Conservation (phyloP, 2,329 filamentous ascomycete genomes). For the Colletotrichum liaoningense region DNA sequence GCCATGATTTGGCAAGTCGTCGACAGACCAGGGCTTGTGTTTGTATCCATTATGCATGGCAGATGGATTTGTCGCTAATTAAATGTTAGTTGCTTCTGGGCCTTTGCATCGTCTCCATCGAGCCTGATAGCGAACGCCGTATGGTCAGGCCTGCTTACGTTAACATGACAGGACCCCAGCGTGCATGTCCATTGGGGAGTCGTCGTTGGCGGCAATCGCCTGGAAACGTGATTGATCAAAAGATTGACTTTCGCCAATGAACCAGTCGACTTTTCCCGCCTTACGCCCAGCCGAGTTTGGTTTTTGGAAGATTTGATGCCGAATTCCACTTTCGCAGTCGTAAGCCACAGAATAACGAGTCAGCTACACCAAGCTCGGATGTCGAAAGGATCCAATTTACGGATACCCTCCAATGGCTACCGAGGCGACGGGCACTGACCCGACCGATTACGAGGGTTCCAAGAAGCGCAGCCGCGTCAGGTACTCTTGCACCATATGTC, state of each 20-base stretch:
- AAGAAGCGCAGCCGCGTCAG: slow-evolving; percentile 46
- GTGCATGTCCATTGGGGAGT: background rate
- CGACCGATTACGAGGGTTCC: slow-evolving; percentile 28
- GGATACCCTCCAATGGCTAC: background rate
- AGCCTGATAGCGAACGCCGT: background rate
- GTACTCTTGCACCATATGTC: slow-evolving; percentile 47
- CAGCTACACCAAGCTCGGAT: background rate
- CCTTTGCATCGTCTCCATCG: background rate
- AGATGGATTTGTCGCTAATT: background rate
- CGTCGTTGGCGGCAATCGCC: background rate
- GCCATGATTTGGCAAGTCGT: background rate
- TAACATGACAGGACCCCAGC: background rate
- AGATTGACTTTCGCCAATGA: background rate
- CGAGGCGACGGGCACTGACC: slow-evolving; percentile 52
- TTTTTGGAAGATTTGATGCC: background rate
- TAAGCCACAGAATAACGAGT: background rate
- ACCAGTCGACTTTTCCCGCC: background rate
- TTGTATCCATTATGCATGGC: background rate
- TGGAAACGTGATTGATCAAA: background rate
- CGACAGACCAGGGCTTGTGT: background rate
- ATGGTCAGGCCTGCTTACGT: background rate
- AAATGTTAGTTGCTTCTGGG: background rate
- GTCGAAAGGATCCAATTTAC: background rate
- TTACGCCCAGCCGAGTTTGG: background rate
- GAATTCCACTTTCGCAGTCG: background rate